Evolutionary conservation across 2,329 filamentous ascomycete species (phyloP), one percentile per base, ranked within the genome.

Genomic region (Ilyonectria destructans): DNA sequence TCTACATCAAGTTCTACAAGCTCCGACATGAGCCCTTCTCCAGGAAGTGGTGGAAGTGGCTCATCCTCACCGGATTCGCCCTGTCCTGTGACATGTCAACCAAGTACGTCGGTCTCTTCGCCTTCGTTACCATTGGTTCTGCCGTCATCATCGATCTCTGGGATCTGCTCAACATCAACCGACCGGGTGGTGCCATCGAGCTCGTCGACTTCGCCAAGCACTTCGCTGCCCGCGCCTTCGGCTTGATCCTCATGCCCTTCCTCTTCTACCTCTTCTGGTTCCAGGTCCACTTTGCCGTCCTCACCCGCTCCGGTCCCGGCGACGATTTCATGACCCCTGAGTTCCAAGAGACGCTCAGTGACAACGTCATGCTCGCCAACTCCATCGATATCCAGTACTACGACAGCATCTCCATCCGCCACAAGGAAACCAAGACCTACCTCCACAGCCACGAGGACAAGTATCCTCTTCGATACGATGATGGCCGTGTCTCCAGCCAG

Each of bases 211-310:
- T 98, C 80, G 89, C 87, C 72, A 96, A 97, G 85, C 96, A 99
- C 83, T 97, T 99, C 80, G 89, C 85, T 45, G 96, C 96, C 70
- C 93, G 96, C 59, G 89, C 91, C n/a, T 85, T 97, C 71, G 95
- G 93, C 15, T 86, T 99, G 63, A 94, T 98, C 75, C 80, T 97
- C 73, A 89, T 98, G 74, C 96, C 96, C 15, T 98, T 99, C 87
- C 87, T 98, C 78, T 97, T 99, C 83, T 99, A 99, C 83, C 89
- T 99, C 54, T 98, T 99, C 88, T 99, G 96, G 96, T 99, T 99
- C 91, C 96, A 99, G 87, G 95, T 99, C 33, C 96, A 99, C 84
- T 99, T 99, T 81, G 88, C 94, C 51, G 94, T 99, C 76, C 88
- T 99, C 70, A 92, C 85, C 73, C 89, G 92, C 68, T 98, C 96